These are phyloP conservation scores for Coemansia sp. DNA, from an alignment of 192 early-diverging fungal species.

Conservation along the genomic window DNA sequence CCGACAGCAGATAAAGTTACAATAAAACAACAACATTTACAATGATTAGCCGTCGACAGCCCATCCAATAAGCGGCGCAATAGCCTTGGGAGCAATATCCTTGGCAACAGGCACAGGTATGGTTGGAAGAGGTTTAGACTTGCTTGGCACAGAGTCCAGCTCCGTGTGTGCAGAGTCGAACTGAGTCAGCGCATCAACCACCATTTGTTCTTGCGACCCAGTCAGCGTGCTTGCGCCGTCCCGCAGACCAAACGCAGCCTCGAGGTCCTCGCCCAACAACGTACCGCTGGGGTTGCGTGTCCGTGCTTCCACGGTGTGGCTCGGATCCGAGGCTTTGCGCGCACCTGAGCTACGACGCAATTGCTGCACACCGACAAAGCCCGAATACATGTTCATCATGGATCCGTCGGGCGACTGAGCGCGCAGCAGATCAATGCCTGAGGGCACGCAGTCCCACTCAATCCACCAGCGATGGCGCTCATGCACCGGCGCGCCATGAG, in stretches of 20 bases:
- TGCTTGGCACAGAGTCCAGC: slow-evolving; percentile 1
- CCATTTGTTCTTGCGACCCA: slow-evolving; percentile 11
- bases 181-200: not conserved
- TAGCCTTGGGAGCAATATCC: slow-evolving; percentile 9
- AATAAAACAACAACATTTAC: not conserved
- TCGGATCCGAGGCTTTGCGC: not conserved
- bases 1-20: not conserved
- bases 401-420: not conserved
- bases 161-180: not conserved
- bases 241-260: not conserved
- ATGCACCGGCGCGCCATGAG: slow-evolving; percentile 20
- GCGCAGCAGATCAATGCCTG: slow-evolving; percentile 45
- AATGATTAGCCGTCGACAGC: slow-evolving; percentile 24
- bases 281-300: slow-evolving; percentile 14
- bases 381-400: slow-evolving; percentile 40
- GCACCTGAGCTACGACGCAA: slow-evolving; percentile 4
- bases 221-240: slow-evolving; percentile 30
- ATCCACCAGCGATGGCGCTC: slow-evolving; percentile 26
- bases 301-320: not conserved
- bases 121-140: not conserved
- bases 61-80: slow-evolving; percentile 50
- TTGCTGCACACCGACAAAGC: slow-evolving; percentile 50
- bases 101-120: slow-evolving; percentile 3
- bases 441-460: slow-evolving; percentile 40
- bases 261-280: slow-evolving; percentile 23